Percentiles rank a stretch among this genome's conserved stretches.
Evolutionary conservation across 495 filamentous ascomycete species (phyloP).

Genomic region (Penicillium silybi): DNA sequence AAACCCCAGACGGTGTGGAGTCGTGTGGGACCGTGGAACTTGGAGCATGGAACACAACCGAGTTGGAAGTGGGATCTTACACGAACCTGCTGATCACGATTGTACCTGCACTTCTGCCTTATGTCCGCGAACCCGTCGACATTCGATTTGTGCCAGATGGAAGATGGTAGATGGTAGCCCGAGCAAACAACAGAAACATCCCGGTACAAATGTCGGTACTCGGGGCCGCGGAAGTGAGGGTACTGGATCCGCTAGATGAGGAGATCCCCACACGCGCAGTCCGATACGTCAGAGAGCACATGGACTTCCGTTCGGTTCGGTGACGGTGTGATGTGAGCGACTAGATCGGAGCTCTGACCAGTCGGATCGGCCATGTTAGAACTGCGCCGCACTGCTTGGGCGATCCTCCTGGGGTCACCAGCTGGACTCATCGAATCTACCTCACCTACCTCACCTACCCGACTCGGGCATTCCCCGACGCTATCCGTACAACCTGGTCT

Average conservation of each 20-base stretch:
- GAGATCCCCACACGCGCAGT: constrained; percentile 6
- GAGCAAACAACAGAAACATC: background rate
- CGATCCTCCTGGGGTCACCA: constrained; percentile 2
- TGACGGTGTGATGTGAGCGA: constrained; percentile 18
- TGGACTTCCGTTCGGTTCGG: constrained; percentile 7
- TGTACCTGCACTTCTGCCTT: constrained; percentile 14
- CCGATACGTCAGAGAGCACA: constrained; percentile 19
- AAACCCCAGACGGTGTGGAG: constrained; percentile 33
- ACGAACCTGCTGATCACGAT: constrained; percentile 16
- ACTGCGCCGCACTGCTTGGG: constrained; percentile 1
- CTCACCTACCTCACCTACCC: background rate
- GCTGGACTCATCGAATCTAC: background rate
- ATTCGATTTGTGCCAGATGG: background rate
- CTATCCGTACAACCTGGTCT: constrained; percentile 8
- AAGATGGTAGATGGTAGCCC: background rate
- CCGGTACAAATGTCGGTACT: background rate
- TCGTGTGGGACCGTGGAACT: constrained; percentile 24
- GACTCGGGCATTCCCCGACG: constrained; percentile 4
- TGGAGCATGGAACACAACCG: background rate
- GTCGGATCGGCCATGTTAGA: constrained; percentile 17
- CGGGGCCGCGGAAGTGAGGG: constrained; percentile 10
- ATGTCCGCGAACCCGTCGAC: background rate
- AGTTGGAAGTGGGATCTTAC: too few relatives aligned
- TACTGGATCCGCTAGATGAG: constrained; percentile 9
- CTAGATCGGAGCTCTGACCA: constrained; percentile 20